These are phyloP conservation scores for Phylloporus rhodoxanthus DNA, from an alignment of 768 basidiomycete species.

Conservation along the genomic window DNA sequence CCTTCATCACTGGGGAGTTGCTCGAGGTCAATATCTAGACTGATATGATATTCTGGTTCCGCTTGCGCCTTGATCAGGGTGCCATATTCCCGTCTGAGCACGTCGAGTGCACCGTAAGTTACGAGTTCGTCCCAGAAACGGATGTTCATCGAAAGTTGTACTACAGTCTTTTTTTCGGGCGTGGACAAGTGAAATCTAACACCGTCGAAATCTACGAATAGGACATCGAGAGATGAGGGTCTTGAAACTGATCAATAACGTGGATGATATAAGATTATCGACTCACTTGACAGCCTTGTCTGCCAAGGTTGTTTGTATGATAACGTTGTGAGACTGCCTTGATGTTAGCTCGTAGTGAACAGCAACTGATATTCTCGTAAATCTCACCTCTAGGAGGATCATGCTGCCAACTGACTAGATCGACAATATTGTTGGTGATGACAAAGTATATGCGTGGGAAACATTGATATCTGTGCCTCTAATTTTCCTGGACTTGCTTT, in stretches of 20 bases:
- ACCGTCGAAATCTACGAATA: constrained; percentile 97
- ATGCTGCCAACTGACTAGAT: constrained; percentile 32
- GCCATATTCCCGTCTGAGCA: constrained; percentile 82
- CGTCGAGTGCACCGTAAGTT: constrained; percentile 74
- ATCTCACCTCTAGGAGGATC: constrained; percentile 83
- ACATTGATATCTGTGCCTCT: constrained; percentile 11
- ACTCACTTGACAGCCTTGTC: constrained; percentile 84
- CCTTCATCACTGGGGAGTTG: constrained; percentile 76
- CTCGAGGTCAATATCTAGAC: constrained; percentile 82
- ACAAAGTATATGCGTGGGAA: constrained; percentile 28
- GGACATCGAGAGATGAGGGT: constrained; percentile 85
- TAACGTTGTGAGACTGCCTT: constrained; percentile 79
- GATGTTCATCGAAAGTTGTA: constrained; percentile 93
- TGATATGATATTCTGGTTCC: constrained; percentile 88
- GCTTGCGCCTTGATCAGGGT: constrained; percentile 55
- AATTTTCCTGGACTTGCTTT: constrained; percentile 22
- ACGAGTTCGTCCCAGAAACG: constrained; percentile 95
- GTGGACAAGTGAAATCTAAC: constrained; percentile 93
- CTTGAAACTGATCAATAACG: constrained; percentile 39
- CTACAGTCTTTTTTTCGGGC: constrained; percentile 71
- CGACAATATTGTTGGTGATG: constrained; percentile 1
- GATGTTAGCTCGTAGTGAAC: constrained; percentile 5
- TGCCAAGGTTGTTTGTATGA: constrained; percentile 82
- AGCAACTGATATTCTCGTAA: not conserved
- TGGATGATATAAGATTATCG: not conserved